Evolutionary conservation across 768 basidiomycete genomes (phyloP), one percentile per base, ranked within the genome.

Genomic region (Leccinellum rugosiceps): DNA sequence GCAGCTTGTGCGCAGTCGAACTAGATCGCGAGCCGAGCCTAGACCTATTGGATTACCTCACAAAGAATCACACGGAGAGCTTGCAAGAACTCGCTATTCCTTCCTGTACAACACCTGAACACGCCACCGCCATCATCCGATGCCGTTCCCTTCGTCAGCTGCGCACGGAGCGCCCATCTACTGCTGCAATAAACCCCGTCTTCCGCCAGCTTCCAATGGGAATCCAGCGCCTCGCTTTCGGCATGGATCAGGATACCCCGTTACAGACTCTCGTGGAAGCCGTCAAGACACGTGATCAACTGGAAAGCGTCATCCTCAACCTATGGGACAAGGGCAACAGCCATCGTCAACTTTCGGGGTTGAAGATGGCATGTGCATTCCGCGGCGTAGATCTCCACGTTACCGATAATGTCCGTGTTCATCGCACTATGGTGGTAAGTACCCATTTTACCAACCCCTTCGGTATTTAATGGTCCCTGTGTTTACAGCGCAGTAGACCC

Each of bases 331-430:
- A 78, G 38, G 82, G 83, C 3, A 71, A 78, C 46, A 66, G 63
- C 13, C 81, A 88, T 55, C 72, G 78, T 38, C 76, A 80, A 60
- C 75, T 87, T 32, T 64, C 81, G 23, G 74, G 76, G 38, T 72
- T 91, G 58, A 83, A 79, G 72, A 83, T 86, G 62, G 80, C 80
- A 4, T 91, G 88, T 69, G 85, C 84, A 15, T 77, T 77, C 63
- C 76, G 77, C 58, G 87, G 87, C 48, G 75, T 89, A 46, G 79
- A 80, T 28, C 68, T 89, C 61, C 70, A 72, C 53, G 70, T 83
- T 34, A 80, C 80, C 28, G 70, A 69, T 48, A 80, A 86, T 63
- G 73, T 88, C 43, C 70, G 74, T 57, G 68, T 68, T 55, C 85
- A 86, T 69, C 81, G 88, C 50, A 64, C 74, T 45, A 67, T 80